Evolutionary conservation across 2,329 filamentous ascomycete genomes (phyloP), one percentile per base, ranked within the genome.

Genomic region (Lachnellula cervina): DNA sequence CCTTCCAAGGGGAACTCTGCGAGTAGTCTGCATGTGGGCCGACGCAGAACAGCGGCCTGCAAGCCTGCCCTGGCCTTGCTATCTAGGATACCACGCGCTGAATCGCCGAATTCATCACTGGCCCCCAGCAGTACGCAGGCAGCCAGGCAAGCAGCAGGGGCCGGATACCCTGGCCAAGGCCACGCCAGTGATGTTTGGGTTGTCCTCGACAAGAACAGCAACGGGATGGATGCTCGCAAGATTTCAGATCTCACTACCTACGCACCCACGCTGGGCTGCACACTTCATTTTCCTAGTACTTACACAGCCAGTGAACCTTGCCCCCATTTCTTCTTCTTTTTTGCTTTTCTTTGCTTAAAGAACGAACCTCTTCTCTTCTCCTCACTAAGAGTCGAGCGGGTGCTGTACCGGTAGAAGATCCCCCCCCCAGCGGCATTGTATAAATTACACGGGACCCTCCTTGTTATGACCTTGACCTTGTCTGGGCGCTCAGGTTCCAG

Each of bases 401-500:
- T 53, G 34, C 48, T 44, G 42, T 53, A 48, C 28, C 9, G 28
- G 48, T 53, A 48, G 37, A 48, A 49, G 28, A 34, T 47, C 45
- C 32, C 51, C 54, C 45, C 32, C 51, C 54, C 51, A 52, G 49
- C 49, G 51, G 49, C 54, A 35, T 51, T 49, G 56, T 38, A 54
- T 44, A 51, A 51, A 52, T 32, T 55, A 55, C 54, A 19, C 45
- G 57, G 54, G 56, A 45, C 52, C 52, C 19, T 52, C 35, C 35
- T 42, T 40, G 50, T 48, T 42, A 54, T 56, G 54, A 51, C 49
- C 49, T 37, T 57, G 54, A 51, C 49, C 49, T 37, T 57, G 54
- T 50, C 32, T 38, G 47, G 54, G 54, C 52, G 60, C 58, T 52
- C 52, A 46, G 57, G 57, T 59, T 56, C 57, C 56, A 59, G 57